phyloP scores from a whole-genome alignment of 805 yeast species.

The Zygosaccharomyces bailii region DNA sequence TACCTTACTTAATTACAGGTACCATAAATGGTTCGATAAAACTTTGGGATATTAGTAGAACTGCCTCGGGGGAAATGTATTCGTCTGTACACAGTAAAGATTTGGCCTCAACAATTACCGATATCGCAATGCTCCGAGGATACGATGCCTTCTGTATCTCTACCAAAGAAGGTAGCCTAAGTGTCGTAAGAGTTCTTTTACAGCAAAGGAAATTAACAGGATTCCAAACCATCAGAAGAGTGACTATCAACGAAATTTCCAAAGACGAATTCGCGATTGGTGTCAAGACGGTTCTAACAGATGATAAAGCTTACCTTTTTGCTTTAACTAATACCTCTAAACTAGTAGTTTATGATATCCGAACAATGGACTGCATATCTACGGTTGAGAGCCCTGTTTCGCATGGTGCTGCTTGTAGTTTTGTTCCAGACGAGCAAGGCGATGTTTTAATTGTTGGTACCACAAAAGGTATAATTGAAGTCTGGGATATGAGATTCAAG shows the following conservation, averaged over 20 bases:
- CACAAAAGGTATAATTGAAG: slow-evolving; percentile 60
- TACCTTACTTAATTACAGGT: slow-evolving; percentile 69
- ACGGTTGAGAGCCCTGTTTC: slow-evolving; percentile 51
- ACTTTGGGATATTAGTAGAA: slow-evolving; percentile 70
- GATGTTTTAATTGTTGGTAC: slow-evolving; percentile 78
- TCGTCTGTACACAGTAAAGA: slow-evolving; percentile 47
- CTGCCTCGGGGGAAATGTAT: slow-evolving; percentile 59
- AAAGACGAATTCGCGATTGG: slow-evolving; percentile 44
- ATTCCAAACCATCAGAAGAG: slow-evolving; percentile 25
- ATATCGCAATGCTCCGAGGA: slow-evolving; percentile 49
- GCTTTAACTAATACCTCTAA: slow-evolving; percentile 52
- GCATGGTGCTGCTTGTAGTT: slow-evolving; percentile 64
- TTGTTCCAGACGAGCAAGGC: slow-evolving; percentile 50
- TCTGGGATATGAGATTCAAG: slow-evolving; percentile 80
- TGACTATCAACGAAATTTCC: slow-evolving; percentile 17
- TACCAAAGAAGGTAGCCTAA: slow-evolving; percentile 37
- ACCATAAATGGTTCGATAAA: slow-evolving; percentile 70
- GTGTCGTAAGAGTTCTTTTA: slow-evolving; percentile 39
- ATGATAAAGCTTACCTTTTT: slow-evolving; percentile 44
- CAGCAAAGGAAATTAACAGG: slow-evolving; percentile 15
- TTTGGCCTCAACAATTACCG: slow-evolving; percentile 48
- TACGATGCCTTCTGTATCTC: slow-evolving; percentile 58
- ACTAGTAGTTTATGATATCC: slow-evolving; percentile 54
- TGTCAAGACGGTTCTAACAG: slow-evolving; percentile 41
- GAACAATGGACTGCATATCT: slow-evolving; percentile 46